Evolutionary conservation across 345 rosid genomes (phyloP).

Genomic region (Bretschneidera sinensis): DNA sequence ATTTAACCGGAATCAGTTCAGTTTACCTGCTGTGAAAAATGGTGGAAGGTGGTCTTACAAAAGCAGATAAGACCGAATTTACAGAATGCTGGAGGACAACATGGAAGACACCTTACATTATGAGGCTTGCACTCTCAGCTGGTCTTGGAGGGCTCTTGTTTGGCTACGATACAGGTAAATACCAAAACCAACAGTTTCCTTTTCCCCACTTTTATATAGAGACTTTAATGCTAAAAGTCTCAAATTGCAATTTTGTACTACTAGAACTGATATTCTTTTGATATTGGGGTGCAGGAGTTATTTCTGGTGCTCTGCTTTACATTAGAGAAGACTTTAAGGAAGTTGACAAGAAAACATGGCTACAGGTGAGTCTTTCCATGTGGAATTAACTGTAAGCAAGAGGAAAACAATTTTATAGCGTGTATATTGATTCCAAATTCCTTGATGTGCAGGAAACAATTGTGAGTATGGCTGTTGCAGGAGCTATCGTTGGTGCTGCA

Average conservation of each 20-base stretch:
- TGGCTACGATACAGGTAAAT: conserved; percentile 86
- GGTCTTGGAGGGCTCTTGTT: conserved; percentile 94
- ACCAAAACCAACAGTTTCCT: not conserved
- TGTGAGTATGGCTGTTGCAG: conserved; percentile 86
- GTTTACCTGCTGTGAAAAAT: too few species aligned
- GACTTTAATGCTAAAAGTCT: too few species aligned
- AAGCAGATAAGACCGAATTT: conserved; percentile 61
- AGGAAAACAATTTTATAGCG: not conserved
- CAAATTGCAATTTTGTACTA: too few species aligned
- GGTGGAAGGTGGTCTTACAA: conserved; percentile 67
- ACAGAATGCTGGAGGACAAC: conserved; percentile 72
- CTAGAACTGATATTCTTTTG: not conserved
- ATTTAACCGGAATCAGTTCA: too few species aligned
- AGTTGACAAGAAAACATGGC: conserved; percentile 60
- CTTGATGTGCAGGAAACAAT: conserved; percentile 38
- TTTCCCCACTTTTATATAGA: too few species aligned
- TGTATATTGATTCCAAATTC: not conserved
- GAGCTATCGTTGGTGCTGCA: conserved; percentile 87
- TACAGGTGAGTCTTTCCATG: conserved; percentile 42
- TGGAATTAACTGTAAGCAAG: not conserved
- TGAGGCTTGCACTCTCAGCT: conserved; percentile 80
- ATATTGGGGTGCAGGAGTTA: conserved; percentile 47
- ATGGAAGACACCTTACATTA: conserved; percentile 73
- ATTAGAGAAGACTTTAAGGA: conserved; percentile 64
- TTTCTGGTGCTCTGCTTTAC: conserved; percentile 84